Base-by-base conservation (phyloP, 768 basidiomycete species). In the Auricularia sp. region DNA sequence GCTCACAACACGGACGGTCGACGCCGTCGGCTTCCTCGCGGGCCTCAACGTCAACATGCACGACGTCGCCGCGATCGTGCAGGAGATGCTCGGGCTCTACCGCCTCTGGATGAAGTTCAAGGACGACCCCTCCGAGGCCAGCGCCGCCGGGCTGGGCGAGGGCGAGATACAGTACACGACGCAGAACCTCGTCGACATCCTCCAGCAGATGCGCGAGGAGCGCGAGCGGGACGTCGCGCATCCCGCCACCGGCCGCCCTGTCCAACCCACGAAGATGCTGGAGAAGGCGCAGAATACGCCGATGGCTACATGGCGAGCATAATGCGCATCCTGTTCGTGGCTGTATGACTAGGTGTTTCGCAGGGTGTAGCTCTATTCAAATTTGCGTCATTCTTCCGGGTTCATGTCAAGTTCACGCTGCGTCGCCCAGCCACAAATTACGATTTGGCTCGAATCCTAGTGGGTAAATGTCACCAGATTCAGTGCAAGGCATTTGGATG, bases 61-160 rank as follows among this genome's bases (percentile, higher is more conserved):
- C 1, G 81, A 90, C 64, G 77, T 99, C 47, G 84, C 91, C 34
- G 87, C 89, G 47, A 87, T 97, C 70, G 84, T 88, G 0, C 95
- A 98, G 71, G 91, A 98, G 76, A 91, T 98, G 67, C 81, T 98
- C 63, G 84, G 89, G 3, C 75, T 97, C 39, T 98, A 98, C 74
- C 84, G 89, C 3, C 81, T 94, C 0, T 98, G 95, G 93, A 89
- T 90, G 44, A 79, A 84, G 8, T 93, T 92, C 75, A 85, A 84
- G 64, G 88, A 91, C 66, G 84, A 88, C 54, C 77, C 76, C 3
- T 71, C 79, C 18, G 67, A 66, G 18, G 59, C 43, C 18, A 61
- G 23, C 35, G 66, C 65, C 11, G 61, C 44, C 29, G 16, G 33
- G 18, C 29, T 36, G 12, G 33, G 21, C 53, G 35, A 18, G 8